A percentile compares a stretch with the other conserved stretches of the same genome.
These are phyloP conservation scores for Aspergillus neotritici DNA, from an alignment of 2,329 filamentous ascomycete species.

Conservation along the genomic window DNA sequence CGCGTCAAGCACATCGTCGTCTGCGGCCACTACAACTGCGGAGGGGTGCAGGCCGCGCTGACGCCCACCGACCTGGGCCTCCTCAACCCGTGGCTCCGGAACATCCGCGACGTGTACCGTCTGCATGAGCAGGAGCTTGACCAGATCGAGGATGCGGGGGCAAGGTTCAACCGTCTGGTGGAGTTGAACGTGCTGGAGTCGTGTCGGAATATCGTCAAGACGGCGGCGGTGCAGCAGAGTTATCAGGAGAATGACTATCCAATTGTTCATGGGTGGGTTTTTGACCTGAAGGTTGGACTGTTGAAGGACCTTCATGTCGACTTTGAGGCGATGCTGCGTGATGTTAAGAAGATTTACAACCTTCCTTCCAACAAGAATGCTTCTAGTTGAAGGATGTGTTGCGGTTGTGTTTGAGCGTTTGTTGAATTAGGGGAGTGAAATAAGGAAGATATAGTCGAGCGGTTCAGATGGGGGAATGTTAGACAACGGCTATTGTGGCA, in stretches of 20 bases:
- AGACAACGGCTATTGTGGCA: too few species aligned
- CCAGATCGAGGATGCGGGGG: slow-evolving; percentile 14
- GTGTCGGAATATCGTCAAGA: slow-evolving; percentile 36
- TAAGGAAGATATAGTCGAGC: too few species aligned
- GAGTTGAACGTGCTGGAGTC: slow-evolving; percentile 29
- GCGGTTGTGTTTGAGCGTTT: too few species aligned
- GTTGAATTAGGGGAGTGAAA: too few species aligned
- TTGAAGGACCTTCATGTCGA: slow-evolving; percentile 61
- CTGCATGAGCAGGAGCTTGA: slow-evolving; percentile 65
- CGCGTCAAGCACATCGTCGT: slow-evolving; percentile 64
- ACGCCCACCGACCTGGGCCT: slow-evolving; percentile 64
- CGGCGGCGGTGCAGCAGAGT: slow-evolving; percentile 53
- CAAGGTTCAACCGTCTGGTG: slow-evolving; percentile 23
- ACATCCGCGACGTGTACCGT: slow-evolving; percentile 69
- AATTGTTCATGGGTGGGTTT: slow-evolving; percentile 69
- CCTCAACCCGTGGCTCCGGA: slow-evolving; percentile 63
- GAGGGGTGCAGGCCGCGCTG: slow-evolving; percentile 57
- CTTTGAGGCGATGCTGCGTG: slow-evolving; percentile 51
- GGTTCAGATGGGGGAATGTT: too few species aligned
- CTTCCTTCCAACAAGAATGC: slow-evolving; percentile 22
- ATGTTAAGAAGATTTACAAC: slow-evolving; percentile 63
- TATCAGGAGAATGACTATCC: slow-evolving; percentile 60
- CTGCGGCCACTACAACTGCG: slow-evolving; percentile 64
- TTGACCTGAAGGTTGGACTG: slow-evolving; percentile 62
- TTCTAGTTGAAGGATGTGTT: background rate